Base-by-base conservation (phyloP, 139 green algal species). In the Volvox africanus region DNA sequence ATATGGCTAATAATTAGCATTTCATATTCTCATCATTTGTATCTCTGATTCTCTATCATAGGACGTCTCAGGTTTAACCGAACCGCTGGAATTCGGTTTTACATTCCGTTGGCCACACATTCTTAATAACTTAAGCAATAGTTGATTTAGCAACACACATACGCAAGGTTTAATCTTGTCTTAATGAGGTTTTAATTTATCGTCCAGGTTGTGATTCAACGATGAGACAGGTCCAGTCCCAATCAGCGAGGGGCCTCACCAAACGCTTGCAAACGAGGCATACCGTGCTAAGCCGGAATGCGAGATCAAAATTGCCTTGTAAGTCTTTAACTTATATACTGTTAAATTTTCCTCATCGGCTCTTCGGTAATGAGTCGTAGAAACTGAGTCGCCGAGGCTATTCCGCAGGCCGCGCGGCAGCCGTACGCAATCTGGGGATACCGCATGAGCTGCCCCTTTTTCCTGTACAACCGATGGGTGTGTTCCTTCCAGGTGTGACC, bases 361-460 rank as follows among this genome's bases (percentile, higher is more conserved):
- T 73, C 65, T 24, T 12, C 24, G 65, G 21, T 12, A 73, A 73
- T 24, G 65, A 73, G 65, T 73, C 65, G 16, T 73, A 24, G 24
- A 24, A 5, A 28, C 21, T 28, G 65, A 73, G 24, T 73, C 65
- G 6, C 65, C 11, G 65, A 24, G 65, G 65, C 24, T 73, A 28
- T 24, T 73, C 62, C 80, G 80, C 80, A 86, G 80, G 80, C 16
- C 44, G 28, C 55, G 50, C 80, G 9, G 55, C n/a, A 14, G 80
- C 80, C 2, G 1, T 50, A 19, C 1, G 14, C 2, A 6, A 37
- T 17, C 14, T 28, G 26, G n/a, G 26, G 2, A 71, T 87, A n/a
- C 81, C 81, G 9, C 81, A 87, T 55, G 84, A 89, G 69, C 85
- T 89, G 6, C 85, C 85, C 0, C 69, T 89, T 19, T 89, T 89